Base-by-base conservation (phyloP, 345 rosid genomes). In the Abelmoschus esculentus region DNA sequence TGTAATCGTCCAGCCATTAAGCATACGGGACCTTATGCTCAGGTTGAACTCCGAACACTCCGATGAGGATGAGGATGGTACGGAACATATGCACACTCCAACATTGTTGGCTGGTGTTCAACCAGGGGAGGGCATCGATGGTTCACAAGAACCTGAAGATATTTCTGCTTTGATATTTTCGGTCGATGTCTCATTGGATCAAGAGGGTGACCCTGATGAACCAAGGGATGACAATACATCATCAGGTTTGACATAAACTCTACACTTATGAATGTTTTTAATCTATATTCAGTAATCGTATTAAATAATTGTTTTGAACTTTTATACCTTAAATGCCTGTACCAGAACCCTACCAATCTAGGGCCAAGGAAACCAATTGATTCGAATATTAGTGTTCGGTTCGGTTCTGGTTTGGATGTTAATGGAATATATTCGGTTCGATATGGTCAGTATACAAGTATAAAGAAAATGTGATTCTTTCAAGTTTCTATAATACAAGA, bases 11-110 rank as follows among this genome's bases (percentile, higher is more conserved):
- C 32, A n/a, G 10, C 63, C 75, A 5, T 0, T 1, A 11, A 10
- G 5, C 47, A 4, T 31, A 44, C 44, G 18, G 2, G 59, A 14
- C 6, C 3, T 72, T 18, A 9, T 70, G 1, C 6, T 10, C 42
- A 56, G 71, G 56, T 7, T 58, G 40, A 46, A 15, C 53, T 19
- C 53, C 10, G 78, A 72, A 56, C 63, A 18, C 10, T 72, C 76
- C 1, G 74, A 42, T 18, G 84, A 84, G 1, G 15, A 56, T 11
- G 73, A 67, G 17, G 56, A 52, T 75, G 65, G 26, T 57, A 8
- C 46, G 10, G 76, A 38, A 36, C 53, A n/a, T 62, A 12, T 3
- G 28, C n/a, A 22, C 11, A 31, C n/a, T 56, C 4, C 61, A 13
- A 1, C 10, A 7, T 53, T 17, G 60, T 54, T 49, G 36, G 67